Conservation (phyloP, 441 rosid genomes). For the Populus tomentosa region DNA sequence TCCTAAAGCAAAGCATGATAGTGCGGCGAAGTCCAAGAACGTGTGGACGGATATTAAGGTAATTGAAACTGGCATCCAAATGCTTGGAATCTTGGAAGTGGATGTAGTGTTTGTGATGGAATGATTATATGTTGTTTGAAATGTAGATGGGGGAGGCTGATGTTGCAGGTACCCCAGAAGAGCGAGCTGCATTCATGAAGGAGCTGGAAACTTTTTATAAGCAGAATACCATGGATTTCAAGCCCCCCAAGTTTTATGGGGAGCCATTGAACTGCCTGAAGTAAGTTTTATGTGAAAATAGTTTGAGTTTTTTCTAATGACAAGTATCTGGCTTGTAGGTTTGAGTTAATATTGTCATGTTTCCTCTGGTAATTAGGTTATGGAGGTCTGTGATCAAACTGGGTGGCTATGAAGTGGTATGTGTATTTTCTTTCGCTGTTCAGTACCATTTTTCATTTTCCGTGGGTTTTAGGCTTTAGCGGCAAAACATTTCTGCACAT, state of each 20-base stretch:
- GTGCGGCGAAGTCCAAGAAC: constrained; percentile 45
- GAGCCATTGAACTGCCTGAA: constrained; percentile 83
- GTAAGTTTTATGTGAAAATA: constrained; percentile 37
- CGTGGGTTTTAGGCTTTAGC: background rate
- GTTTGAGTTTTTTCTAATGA: background rate
- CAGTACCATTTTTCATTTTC: background rate
- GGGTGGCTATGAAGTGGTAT: constrained; percentile 95
- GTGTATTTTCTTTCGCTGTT: constrained; percentile 15
- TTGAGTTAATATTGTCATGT: constrained; percentile 25
- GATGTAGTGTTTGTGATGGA: background rate
- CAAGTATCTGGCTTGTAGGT: constrained; percentile 6
- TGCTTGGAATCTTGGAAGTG: background rate
- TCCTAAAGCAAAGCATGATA: constrained; percentile 33
- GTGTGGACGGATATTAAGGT: constrained; percentile 78
- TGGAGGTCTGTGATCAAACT: constrained; percentile 79
- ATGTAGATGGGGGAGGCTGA: constrained; percentile 56
- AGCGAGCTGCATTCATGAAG: constrained; percentile 65
- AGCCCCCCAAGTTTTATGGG: constrained; percentile 84
- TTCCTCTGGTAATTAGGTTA: constrained; percentile 45
- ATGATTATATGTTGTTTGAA: constrained; percentile 12
- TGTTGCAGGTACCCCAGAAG: constrained; percentile 68
- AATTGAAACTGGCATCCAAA: background rate
- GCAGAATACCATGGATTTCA: constrained; percentile 61
- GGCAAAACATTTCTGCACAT: background rate
- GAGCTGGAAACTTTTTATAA: constrained; percentile 71